phyloP scores from a whole-genome alignment of 2,329 filamentous ascomycete genomes.

The Coleophoma cylindrospora region DNA sequence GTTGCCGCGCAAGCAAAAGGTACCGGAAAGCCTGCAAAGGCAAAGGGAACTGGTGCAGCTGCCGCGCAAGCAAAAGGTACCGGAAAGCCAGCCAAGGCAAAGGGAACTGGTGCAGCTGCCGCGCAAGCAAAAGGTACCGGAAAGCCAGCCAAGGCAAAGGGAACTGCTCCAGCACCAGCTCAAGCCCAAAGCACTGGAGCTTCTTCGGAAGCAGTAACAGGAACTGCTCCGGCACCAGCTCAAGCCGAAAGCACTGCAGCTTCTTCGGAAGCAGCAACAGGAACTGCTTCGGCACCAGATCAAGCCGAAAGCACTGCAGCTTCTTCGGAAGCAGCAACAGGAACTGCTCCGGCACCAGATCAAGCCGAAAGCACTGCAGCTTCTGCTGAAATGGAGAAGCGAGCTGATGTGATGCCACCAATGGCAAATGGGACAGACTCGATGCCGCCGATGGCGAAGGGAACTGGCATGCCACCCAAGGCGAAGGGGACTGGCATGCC shows the following conservation, averaged over 20 bases:
- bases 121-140: background rate
- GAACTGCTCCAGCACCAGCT: background rate
- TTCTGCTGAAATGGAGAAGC: no score
- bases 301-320: background rate
- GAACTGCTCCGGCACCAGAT: background rate
- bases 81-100: background rate
- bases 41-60: no score
- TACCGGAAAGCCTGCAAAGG: no score
- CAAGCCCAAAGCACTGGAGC: background rate
- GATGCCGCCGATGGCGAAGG: background rate
- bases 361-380: no score
- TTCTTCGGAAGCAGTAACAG: background rate
- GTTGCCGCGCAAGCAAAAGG: no score
- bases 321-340: background rate
- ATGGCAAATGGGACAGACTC: background rate
- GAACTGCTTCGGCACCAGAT: background rate
- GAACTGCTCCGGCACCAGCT: background rate
- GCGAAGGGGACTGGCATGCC: background rate
- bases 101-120: background rate
- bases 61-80: no score
- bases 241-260: background rate
- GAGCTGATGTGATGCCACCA: background rate
- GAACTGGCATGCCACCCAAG: background rate
- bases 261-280: background rate
- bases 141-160: background rate